These are phyloP conservation scores for Penicillium sp. DNA, from an alignment of 2,329 filamentous ascomycete genomes.

Conservation along the genomic window DNA sequence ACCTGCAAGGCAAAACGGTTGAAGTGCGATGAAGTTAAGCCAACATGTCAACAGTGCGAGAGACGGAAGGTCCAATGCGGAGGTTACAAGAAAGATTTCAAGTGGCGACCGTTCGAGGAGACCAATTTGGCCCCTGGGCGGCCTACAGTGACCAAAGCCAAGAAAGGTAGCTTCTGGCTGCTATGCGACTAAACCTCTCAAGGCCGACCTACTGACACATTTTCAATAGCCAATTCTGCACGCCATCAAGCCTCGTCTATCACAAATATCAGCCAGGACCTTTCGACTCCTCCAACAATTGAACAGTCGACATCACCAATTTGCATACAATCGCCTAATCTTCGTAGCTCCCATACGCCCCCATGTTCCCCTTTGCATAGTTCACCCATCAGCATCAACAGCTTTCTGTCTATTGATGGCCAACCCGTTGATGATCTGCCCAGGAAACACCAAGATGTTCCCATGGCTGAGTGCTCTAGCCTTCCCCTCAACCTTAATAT, in stretches of 20 bases:
- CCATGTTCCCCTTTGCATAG: conserved; percentile 14
- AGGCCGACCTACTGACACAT: not conserved
- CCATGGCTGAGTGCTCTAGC: not conserved
- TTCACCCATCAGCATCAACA: conserved; percentile 20
- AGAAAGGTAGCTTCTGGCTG: conserved; percentile 43
- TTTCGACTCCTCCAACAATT: conserved; percentile 19
- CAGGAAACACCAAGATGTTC: conserved; percentile 1
- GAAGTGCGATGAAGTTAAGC: conserved; percentile 73
- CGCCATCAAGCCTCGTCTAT: not conserved
- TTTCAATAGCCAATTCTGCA: conserved; percentile 2
- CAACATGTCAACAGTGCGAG: conserved; percentile 64
- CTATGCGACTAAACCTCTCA: too few relatives aligned
- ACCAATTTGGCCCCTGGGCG: conserved; percentile 50
- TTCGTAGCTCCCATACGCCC: conserved; percentile 9
- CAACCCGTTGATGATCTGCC: conserved; percentile 16
- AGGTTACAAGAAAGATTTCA: conserved; percentile 73
- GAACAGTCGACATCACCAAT: conserved; percentile 16
- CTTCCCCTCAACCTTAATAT: conserved; percentile 9
- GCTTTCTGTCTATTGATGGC: conserved; percentile 15
- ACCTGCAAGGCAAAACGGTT: conserved; percentile 72
- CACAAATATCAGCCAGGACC: not conserved
- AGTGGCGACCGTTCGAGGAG: conserved; percentile 71
- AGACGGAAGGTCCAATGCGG: conserved; percentile 65
- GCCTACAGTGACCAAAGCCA: conserved; percentile 39
- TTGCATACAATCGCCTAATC: conserved; percentile 2